Evolutionary conservation across 2,329 filamentous ascomycete species (phyloP).

Genomic region (Fusarium ramigenum): DNA sequence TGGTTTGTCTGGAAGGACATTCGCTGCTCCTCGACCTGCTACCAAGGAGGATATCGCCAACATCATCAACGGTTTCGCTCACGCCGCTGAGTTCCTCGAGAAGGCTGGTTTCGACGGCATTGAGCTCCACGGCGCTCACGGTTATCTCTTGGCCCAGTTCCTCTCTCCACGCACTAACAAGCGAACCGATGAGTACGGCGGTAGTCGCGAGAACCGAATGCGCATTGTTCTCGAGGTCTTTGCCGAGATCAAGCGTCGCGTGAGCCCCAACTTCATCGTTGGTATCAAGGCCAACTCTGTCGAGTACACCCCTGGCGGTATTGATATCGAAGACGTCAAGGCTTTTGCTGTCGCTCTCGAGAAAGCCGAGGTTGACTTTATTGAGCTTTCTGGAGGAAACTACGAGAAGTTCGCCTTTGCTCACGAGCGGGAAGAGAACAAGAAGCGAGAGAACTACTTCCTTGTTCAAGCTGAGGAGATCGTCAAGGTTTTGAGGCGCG

Average conservation of each 20-base stretch:
- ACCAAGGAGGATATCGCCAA: conserved; percentile 26
- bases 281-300: conserved; percentile 65
- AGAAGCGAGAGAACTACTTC: conserved; percentile 65
- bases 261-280: conserved; percentile 51
- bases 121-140: conserved; percentile 26
- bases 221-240: conserved; percentile 56
- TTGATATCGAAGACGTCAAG: conserved; percentile 59
- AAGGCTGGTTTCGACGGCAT: conserved; percentile 34
- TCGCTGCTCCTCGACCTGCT: conserved; percentile 46
- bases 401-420: conserved; percentile 62
- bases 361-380: conserved; percentile 60
- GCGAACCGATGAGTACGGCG: conserved; percentile 61
- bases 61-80: conserved; percentile 44
- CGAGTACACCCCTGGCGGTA: conserved; percentile 62
- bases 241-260: conserved; percentile 58
- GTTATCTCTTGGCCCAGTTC: conserved; percentile 62
- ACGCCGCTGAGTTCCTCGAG: conserved; percentile 53
- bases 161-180: conserved; percentile 55
- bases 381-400: conserved; percentile 68
- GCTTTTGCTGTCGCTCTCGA: conserved; percentile 57
- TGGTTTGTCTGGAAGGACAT: conserved; percentile 56
- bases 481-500: conserved; percentile 39
- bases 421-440: conserved; percentile 62
- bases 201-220: conserved; percentile 54
- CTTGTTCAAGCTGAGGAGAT: conserved; percentile 65